Conservation (phyloP, 169 alveolate species). For the Eimeria zaria region DNA sequence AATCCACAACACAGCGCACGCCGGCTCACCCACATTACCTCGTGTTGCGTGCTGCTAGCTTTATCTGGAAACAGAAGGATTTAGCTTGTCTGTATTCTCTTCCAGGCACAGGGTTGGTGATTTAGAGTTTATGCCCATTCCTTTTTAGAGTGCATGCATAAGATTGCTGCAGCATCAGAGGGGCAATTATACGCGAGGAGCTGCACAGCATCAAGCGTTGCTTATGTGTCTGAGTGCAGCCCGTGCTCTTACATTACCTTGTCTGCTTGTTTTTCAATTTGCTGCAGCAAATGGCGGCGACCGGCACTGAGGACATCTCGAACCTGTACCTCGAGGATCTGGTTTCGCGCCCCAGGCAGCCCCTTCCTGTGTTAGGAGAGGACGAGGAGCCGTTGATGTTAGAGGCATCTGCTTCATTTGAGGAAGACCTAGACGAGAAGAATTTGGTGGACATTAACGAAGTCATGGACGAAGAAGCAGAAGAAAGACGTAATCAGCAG, state of each 20-base stretch:
- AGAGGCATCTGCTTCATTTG: slow-evolving; percentile 57
- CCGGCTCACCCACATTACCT: slow-evolving; percentile 65
- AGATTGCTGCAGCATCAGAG: neutral
- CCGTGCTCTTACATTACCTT: too few relatives aligned
- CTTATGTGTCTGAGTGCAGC: neutral
- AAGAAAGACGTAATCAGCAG: slow-evolving; percentile 60
- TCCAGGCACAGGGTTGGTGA: too few relatives aligned
- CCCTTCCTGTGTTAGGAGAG: slow-evolving; percentile 72
- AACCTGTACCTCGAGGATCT: slow-evolving; percentile 69
- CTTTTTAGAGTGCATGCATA: neutral
- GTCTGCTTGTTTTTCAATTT: neutral
- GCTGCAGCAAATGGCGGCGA: slow-evolving; percentile 84
- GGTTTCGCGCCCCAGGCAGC: slow-evolving; percentile 72
- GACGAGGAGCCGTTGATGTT: slow-evolving; percentile 70
- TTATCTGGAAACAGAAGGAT: too few relatives aligned
- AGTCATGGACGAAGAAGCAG: slow-evolving; percentile 89
- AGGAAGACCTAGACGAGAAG: slow-evolving; percentile 86
- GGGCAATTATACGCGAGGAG: neutral
- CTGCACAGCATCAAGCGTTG: neutral
- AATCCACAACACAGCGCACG: slow-evolving; percentile 1
- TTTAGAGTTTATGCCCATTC: neutral
- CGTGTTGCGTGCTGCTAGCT: neutral
- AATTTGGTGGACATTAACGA: slow-evolving; percentile 88
- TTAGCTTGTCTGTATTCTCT: too few relatives aligned
- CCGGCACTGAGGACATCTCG: slow-evolving; percentile 69